These are phyloP conservation scores for Oryza meridionalis DNA, from an alignment of 176 grass and related monocot genomes.

Conservation along the genomic window DNA sequence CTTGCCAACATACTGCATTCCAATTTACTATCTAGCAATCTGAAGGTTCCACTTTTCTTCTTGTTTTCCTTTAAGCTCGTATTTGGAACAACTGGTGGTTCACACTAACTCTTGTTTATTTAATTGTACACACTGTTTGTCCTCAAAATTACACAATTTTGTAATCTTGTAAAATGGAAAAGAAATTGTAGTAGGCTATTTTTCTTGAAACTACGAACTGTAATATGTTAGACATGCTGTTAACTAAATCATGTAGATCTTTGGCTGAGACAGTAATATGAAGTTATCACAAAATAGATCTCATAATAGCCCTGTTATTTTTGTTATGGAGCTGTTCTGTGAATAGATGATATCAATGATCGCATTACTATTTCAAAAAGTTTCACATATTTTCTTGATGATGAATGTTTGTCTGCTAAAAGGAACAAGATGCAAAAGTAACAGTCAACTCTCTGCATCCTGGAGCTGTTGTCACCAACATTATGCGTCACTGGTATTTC, in stretches of 20 bases:
- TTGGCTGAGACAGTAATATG: neutral
- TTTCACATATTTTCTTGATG: neutral
- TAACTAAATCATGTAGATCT: neutral
- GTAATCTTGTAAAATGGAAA: neutral
- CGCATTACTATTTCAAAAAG: neutral
- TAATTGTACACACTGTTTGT: neutral
- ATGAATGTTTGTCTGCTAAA: neutral
- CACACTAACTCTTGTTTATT: neutral
- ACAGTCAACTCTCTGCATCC: constrained; percentile 72
- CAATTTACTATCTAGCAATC: constrained; percentile 51
- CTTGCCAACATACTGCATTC: constrained; percentile 77
- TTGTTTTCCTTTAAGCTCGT: neutral
- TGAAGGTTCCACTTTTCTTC: constrained; percentile 44
- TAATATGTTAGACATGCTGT: neutral
- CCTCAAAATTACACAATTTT: neutral
- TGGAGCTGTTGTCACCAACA: constrained; percentile 70
- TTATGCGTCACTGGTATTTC: constrained; percentile 61
- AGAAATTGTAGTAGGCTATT: neutral
- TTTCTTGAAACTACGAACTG: too few species aligned
- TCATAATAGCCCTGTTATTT: neutral
- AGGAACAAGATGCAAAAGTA: constrained; percentile 67
- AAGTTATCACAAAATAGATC: neutral
- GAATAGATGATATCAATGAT: neutral
- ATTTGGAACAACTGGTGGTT: neutral
- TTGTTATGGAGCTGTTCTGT: neutral